phyloP scores from a whole-genome alignment of 129 eudicot genomes.

The carrot (Daucus carota) region DH1_v3.0 NC_030386.2:7049001-7049500 shows the following conservation, averaged over 20 bases:
- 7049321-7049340: constrained; percentile 30
- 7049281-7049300: constrained; percentile 27
- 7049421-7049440: constrained; percentile 26
- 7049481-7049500: constrained; percentile 20
- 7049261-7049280: constrained; percentile 24
- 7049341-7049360: constrained; percentile 25
- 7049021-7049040: constrained; percentile 23
- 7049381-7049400: constrained; percentile 27
- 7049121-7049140: constrained; percentile 28
- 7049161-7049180: constrained; percentile 20
- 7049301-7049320: constrained; percentile 28
- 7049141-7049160: constrained; percentile 28
- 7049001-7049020: constrained; percentile 12
- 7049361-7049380: constrained; percentile 27
- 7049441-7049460: constrained; percentile 28
- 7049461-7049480: constrained; percentile 23
- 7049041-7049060: constrained; percentile 22
- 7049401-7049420: constrained; percentile 25
- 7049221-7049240: constrained; percentile 26
- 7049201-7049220: constrained; percentile 29
- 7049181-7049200: constrained; percentile 20
- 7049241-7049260: constrained; percentile 31
- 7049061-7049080: constrained; percentile 22
- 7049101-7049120: constrained; percentile 27
- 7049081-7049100: constrained; percentile 27